Conservation (phyloP, 139 green algal genomes). For the Tetraselmis striata region DNA sequence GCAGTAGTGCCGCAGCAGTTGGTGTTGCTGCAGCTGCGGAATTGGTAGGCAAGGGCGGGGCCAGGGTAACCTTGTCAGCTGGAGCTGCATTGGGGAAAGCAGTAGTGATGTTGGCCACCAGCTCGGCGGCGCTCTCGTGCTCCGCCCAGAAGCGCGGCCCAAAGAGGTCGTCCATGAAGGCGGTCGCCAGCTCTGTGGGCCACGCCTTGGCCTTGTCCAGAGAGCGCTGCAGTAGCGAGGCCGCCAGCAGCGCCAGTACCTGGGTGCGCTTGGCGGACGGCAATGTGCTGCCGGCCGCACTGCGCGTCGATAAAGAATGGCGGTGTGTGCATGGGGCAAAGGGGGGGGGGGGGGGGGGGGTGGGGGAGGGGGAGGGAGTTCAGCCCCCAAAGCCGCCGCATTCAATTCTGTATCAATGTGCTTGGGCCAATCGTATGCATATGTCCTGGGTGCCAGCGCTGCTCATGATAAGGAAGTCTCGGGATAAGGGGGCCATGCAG, state of each 20-base stretch:
- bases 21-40: too few relatives aligned
- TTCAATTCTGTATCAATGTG: too few relatives aligned
- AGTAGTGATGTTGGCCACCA: neutral
- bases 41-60: too few relatives aligned
- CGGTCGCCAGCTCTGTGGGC: neutral
- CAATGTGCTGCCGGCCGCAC: neutral
- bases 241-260: neutral
- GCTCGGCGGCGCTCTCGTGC: neutral
- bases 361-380: too few relatives aligned
- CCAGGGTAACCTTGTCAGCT: neutral
- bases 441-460: too few relatives aligned
- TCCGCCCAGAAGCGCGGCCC: neutral
- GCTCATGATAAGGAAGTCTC: too few relatives aligned
- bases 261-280: neutral
- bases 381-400: too few relatives aligned
- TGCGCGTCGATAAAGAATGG: slow-evolving; percentile 1
- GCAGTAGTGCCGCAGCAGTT: too few relatives aligned
- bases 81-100: neutral
- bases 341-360: too few relatives aligned
- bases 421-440: too few relatives aligned
- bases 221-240: neutral
- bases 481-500: too few relatives aligned
- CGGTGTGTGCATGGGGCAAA: too few relatives aligned
- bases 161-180: neutral
- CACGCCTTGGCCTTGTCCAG: neutral